A percentile compares a stretch with the other conserved stretches of the same genome.
phyloP scores from a whole-genome alignment of 805 yeast species.

The Cyberlindnera galapagoensis region DNA sequence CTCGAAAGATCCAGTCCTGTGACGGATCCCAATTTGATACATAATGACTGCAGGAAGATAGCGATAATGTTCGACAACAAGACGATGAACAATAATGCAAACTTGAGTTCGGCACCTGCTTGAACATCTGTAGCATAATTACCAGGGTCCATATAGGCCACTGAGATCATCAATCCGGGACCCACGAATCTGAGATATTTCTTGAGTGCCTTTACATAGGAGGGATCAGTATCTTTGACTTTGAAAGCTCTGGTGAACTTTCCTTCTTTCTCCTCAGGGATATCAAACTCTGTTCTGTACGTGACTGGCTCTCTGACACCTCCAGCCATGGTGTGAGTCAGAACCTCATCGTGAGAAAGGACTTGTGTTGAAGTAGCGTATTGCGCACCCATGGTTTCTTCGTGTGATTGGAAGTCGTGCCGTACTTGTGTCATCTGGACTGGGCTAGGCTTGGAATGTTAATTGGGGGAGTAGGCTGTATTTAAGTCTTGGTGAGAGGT shows the following conservation, averaged over 20 bases:
- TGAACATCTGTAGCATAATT: slow-evolving; percentile 86
- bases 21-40: slow-evolving; percentile 81
- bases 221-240: slow-evolving; percentile 14
- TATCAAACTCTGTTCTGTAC: background rate
- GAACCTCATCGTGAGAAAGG: slow-evolving; percentile 13
- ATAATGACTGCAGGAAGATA: slow-evolving; percentile 71
- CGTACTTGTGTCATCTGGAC: too few species aligned
- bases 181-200: slow-evolving; percentile 71
- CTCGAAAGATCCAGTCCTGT: slow-evolving; percentile 87
- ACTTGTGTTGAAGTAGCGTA: slow-evolving; percentile 4
- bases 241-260: slow-evolving; percentile 7
- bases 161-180: slow-evolving; percentile 83
- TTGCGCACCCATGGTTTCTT: background rate
- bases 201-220: slow-evolving; percentile 24
- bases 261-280: slow-evolving; percentile 1
- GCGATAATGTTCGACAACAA: slow-evolving; percentile 80
- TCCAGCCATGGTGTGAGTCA: slow-evolving; percentile 14
- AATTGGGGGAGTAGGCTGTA: too few species aligned
- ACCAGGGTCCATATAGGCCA: slow-evolving; percentile 93
- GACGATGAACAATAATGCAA: slow-evolving; percentile 64
- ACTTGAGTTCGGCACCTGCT: slow-evolving; percentile 78
- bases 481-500: too few species aligned
- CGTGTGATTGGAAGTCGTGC: background rate
- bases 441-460: too few species aligned
- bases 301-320: slow-evolving; percentile 8